A percentile compares a stretch with the other conserved stretches of the same genome.
These are phyloP conservation scores for Phialophora macrospora DNA, from an alignment of 2,329 filamentous ascomycete species.

Conservation along the genomic window DNA sequence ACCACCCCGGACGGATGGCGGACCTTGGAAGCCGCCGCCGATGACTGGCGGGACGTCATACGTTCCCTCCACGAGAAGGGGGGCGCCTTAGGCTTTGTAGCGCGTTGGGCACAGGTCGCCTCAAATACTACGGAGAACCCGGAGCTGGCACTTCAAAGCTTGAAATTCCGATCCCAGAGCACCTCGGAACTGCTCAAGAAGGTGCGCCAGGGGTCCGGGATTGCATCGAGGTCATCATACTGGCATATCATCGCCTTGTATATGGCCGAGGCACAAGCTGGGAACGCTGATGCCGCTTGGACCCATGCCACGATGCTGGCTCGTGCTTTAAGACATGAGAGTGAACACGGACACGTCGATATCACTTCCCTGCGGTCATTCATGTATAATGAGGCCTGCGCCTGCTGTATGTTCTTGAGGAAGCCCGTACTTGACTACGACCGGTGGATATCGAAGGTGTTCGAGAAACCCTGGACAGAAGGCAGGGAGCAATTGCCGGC, in stretches of 20 bases:
- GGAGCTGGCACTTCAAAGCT: conserved; percentile 6
- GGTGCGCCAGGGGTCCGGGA: conserved; percentile 4
- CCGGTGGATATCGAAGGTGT: conserved; percentile 6
- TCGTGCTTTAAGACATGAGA: conserved; percentile 13
- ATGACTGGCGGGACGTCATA: conserved; percentile 17
- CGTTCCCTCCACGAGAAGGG: conserved; percentile 11
- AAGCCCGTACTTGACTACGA: conserved; percentile 18
- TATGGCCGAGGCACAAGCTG: conserved; percentile 20
- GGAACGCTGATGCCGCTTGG: conserved; percentile 12
- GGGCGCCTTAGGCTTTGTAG: conserved; percentile 13
- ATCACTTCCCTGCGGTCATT: conserved; percentile 16
- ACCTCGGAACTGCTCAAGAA: conserved; percentile 13
- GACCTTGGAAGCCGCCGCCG: conserved; percentile 11
- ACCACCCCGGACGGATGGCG: conserved; percentile 10
- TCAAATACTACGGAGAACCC: conserved; percentile 8
- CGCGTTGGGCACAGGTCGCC: conserved; percentile 15
- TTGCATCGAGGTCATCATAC: conserved; percentile 6
- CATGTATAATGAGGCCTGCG: conserved; percentile 22
- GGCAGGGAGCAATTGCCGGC: conserved; percentile 3
- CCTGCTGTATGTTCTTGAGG: conserved; percentile 14
- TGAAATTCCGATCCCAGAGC: conserved; percentile 10
- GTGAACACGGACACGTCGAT: conserved; percentile 10
- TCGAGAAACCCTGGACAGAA: conserved; percentile 7
- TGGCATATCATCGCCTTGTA: conserved; percentile 15
- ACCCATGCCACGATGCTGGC: conserved; percentile 13